phyloP scores from a whole-genome alignment of 768 basidiomycete genomes.

The Ephemerocybe angulata region DNA sequence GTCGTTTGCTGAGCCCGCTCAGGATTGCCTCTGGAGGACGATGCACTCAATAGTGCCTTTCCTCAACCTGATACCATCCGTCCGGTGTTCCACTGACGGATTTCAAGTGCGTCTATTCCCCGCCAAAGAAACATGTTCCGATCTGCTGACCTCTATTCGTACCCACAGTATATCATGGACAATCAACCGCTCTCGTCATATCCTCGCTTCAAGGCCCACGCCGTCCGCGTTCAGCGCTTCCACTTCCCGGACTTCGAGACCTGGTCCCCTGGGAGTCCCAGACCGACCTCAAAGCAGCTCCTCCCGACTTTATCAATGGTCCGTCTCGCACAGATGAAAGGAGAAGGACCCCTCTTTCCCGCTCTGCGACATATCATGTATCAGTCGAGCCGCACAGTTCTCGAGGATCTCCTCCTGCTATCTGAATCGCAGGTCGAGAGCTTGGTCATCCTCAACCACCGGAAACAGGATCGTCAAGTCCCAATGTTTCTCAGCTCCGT shows the following conservation, averaged over 20 bases:
- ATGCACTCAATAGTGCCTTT: constrained; percentile 5
- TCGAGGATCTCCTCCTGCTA: not conserved
- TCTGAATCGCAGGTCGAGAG: not conserved
- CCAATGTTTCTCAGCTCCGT: not conserved
- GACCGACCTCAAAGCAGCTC: too few species aligned
- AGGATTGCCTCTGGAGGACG: constrained; percentile 4
- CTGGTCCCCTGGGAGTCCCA: too few species aligned
- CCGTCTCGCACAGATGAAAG: not conserved
- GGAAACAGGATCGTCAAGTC: not conserved
- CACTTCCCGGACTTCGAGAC: not conserved
- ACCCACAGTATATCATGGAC: not conserved
- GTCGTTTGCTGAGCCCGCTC: constrained; percentile 2
- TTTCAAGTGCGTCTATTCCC: not conserved
- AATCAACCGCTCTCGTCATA: not conserved
- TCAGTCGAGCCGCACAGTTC: not conserved
- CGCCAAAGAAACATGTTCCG: not conserved
- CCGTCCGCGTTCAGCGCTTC: not conserved
- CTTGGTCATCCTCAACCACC: not conserved
- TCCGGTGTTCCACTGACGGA: constrained; percentile 9
- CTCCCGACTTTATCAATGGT: not conserved
- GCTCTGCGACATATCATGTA: not conserved
- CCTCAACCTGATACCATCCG: constrained; percentile 6
- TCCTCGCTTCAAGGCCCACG: not conserved
- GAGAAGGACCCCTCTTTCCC: not conserved
- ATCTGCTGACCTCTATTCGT: not conserved